Evolutionary conservation across 192 early-diverging fungal species (phyloP), one percentile per base, ranked within the genome.

Genomic region (Linnemannia schmuckeri): DNA sequence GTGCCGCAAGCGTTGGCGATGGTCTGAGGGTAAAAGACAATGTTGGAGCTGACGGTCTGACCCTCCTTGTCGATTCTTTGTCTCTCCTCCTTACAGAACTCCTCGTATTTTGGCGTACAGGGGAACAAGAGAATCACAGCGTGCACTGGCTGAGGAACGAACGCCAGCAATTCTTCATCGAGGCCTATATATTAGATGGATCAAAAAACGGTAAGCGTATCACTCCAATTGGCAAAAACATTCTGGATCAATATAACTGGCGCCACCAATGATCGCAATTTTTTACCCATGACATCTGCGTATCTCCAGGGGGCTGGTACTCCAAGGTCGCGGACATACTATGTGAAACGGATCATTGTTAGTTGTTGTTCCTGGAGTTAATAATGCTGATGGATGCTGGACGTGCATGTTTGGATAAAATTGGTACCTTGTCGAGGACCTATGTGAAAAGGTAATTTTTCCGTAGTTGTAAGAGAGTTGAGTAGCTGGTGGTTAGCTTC

Each of bases 1-100:
- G 97, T 98, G 20, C 98, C 98, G 82, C 98, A 99, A 6, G 97
- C 96, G 75, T 98, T 99, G 52, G 90, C 77, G 63, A 97, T 98
- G 3, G 97, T 98, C 88, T 98, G 97, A 24, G 92, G 92, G 81
- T 95, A 94, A 80, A 95, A 98, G 63, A 95, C 93, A 17, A 97
- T 75, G 22, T 95, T 87, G 20, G 89, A 88, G 41, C 89, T 90
- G 77, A 92, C 90, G 24, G 72, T 89, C 77, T 92, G 92, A n/a
- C 90, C 92, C 30, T 80, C 74, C 52, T 90, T 88, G 68, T 82
- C 70, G 40, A 94, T 89, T 5, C 80, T 72, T 4, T 87, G 70
- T 61, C 90, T 90, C 72, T 93, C 92, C 70, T 90, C 77, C 47
- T 91, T 82, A 57, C 89, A 74, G 76, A 87, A 91, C 38, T 83